These are phyloP conservation scores for Arctostaphylos glauca DNA, from an alignment of 148 eudicot species.

Conservation along the genomic window DNA sequence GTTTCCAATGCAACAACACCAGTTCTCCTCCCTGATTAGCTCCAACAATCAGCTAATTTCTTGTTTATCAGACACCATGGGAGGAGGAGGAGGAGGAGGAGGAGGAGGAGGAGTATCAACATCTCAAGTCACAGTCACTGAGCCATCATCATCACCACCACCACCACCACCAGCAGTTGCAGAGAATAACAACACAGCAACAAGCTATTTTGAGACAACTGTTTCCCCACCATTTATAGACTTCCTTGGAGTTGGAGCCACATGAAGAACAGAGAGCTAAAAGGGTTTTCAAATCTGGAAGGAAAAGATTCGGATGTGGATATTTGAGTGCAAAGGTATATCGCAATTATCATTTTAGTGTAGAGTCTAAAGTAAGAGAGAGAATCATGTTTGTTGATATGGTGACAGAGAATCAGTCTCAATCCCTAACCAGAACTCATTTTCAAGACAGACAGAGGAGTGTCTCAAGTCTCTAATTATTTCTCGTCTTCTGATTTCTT, in stretches of 20 bases:
- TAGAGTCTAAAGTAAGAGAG: too few relatives aligned
- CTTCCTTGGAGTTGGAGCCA: constrained; percentile 88
- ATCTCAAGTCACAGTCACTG: constrained; percentile 12
- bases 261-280: constrained; percentile 23
- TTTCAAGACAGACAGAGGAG: not conserved
- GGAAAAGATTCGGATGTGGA: not conserved
- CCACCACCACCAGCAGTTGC: constrained; percentile 17
- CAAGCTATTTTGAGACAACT: not conserved
- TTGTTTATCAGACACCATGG: constrained; percentile 10
- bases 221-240: constrained; percentile 63
- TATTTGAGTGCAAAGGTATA: not conserved
- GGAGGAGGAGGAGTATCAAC: not conserved
- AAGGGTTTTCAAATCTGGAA: not conserved
- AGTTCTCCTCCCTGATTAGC: too few relatives aligned
- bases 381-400: too few relatives aligned
- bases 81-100: not conserved
- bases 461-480: too few relatives aligned
- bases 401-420: too few relatives aligned
- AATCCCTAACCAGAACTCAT: not conserved
- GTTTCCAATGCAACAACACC: too few relatives aligned
- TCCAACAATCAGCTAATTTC: not conserved
- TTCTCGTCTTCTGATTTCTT: too few relatives aligned
- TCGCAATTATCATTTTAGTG: not conserved
- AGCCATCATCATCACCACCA: constrained; percentile 20
- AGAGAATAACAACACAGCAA: not conserved